A percentile compares a stretch with the other conserved stretches of the same genome.
Evolutionary conservation across 495 filamentous ascomycete genomes (phyloP).

Genomic region (Penicillium dipodomyicola): DNA sequence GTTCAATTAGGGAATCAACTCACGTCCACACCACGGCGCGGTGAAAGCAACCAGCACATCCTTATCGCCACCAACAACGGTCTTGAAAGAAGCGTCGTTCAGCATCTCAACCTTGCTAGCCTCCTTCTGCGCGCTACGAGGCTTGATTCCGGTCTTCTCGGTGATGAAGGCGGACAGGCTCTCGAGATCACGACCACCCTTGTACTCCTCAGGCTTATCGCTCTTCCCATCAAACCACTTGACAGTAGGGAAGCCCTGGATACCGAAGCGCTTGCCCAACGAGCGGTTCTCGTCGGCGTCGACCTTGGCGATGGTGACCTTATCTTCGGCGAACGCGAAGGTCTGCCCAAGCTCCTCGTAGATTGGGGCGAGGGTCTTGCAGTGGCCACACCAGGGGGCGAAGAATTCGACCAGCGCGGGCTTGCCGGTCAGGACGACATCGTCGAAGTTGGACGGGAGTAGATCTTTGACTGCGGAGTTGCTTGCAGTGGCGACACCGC

Average conservation of each 20-base stretch:
- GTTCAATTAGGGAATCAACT: conserved; percentile 40
- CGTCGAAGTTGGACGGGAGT: conserved; percentile 84
- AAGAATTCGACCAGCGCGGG: conserved; percentile 98
- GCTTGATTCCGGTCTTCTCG: conserved; percentile 83
- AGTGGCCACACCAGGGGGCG: conserved; percentile 98
- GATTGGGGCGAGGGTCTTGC: conserved; percentile 92
- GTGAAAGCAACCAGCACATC: conserved; percentile 95
- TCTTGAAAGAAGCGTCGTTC: conserved; percentile 75
- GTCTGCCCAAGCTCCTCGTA: conserved; percentile 87
- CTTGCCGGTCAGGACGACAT: conserved; percentile 83
- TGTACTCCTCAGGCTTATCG: conserved; percentile 81
- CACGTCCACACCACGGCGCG: conserved; percentile 96
- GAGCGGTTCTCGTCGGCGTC: conserved; percentile 86
- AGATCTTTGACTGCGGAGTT: conserved; percentile 72
- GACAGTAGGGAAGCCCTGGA: conserved; percentile 93
- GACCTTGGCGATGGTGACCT: conserved; percentile 90
- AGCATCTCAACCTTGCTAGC: conserved; percentile 76
- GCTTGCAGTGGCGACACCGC: conserved; percentile 40
- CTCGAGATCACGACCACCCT: conserved; percentile 83
- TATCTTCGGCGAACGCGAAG: conserved; percentile 72
- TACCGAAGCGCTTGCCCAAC: conserved; percentile 78
- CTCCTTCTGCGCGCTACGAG: conserved; percentile 66
- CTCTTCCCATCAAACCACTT: conserved; percentile 99
- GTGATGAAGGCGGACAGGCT: conserved; percentile 75
- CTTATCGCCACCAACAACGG: conserved; percentile 77